phyloP scores from a whole-genome alignment of 2,329 filamentous ascomycete genomes.

The Fusarium denticulatum region DNA sequence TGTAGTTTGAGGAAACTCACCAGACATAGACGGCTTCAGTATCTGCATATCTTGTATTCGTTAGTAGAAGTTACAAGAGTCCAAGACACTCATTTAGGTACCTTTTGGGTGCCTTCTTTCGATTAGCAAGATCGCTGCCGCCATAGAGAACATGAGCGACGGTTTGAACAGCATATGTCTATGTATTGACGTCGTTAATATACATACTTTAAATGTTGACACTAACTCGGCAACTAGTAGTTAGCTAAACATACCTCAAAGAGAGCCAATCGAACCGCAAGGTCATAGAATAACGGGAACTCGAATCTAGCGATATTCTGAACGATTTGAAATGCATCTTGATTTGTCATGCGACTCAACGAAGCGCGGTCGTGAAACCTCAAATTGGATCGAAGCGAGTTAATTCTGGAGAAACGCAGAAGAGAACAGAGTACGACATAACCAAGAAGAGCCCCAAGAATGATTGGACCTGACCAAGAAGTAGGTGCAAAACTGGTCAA shows the following conservation, averaged over 20 bases:
- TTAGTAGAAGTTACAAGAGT: not conserved
- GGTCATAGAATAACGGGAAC: conserved; percentile 52
- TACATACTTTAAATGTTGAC: not conserved
- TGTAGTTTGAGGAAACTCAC: conserved; percentile 30
- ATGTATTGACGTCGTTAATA: not conserved
- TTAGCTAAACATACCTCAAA: conserved; percentile 47
- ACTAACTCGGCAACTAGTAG: not conserved
- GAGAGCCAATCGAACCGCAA: conserved; percentile 52
- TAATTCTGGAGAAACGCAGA: conserved; percentile 51
- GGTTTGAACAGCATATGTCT: conserved; percentile 55
- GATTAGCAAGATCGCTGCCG: conserved; percentile 50
- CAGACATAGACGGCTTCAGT: conserved; percentile 51
- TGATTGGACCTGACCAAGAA: conserved; percentile 24
- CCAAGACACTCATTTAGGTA: conserved; percentile 7
- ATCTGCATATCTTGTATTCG: conserved; percentile 52
- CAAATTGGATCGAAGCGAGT: conserved; percentile 43
- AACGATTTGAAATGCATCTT: conserved; percentile 58
- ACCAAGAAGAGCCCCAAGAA: conserved; percentile 38
- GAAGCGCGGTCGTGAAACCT: conserved; percentile 50
- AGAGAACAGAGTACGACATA: conserved; percentile 50
- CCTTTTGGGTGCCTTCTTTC: conserved; percentile 49
- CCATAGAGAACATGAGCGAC: conserved; percentile 51
- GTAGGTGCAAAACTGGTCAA: not conserved
- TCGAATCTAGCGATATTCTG: conserved; percentile 48
- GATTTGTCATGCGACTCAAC: conserved; percentile 52